These are phyloP conservation scores for Herpetospermum pedunculosum DNA, from an alignment of 306 rosid genomes.

Conservation along the genomic window DNA sequence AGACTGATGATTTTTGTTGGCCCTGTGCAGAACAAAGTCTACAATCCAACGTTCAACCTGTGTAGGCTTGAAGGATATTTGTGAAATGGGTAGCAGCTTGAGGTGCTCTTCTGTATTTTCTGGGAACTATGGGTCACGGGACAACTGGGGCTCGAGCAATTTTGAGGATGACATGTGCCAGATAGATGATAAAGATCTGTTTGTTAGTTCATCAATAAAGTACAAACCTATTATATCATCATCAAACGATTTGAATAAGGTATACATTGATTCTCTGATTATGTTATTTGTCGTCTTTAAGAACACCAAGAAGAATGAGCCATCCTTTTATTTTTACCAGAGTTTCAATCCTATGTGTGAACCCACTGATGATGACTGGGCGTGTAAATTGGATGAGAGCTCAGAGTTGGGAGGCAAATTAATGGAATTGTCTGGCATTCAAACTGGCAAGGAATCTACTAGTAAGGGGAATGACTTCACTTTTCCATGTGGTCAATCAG, in stretches of 20 bases:
- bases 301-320: not conserved
- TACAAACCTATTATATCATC: constrained; percentile 29
- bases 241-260: constrained; percentile 49
- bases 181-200: constrained; percentile 51
- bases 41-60: constrained; percentile 40
- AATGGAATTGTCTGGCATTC: constrained; percentile 27
- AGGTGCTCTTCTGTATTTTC: constrained; percentile 43
- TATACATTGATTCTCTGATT: constrained; percentile 13
- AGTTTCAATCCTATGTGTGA: constrained; percentile 76
- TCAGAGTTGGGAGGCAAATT: constrained; percentile 32
- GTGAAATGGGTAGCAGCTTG: constrained; percentile 54
- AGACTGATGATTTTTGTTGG: constrained; percentile 10
- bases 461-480: constrained; percentile 31
- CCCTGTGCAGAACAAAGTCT: constrained; percentile 34
- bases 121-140: constrained; percentile 27
- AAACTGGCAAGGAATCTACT: constrained; percentile 23
- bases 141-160: constrained; percentile 37
- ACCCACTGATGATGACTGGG: constrained; percentile 63
- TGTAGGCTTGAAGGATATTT: constrained; percentile 58
- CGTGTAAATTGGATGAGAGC: constrained; percentile 43
- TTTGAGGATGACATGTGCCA: constrained; percentile 67
- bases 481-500: constrained; percentile 45
- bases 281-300: constrained; percentile 16
- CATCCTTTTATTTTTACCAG: constrained; percentile 29
- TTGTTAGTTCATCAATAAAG: constrained; percentile 39